phyloP scores from a whole-genome alignment of 257 asterid genomes.

The Fraxinus quadrangulata region DNA sequence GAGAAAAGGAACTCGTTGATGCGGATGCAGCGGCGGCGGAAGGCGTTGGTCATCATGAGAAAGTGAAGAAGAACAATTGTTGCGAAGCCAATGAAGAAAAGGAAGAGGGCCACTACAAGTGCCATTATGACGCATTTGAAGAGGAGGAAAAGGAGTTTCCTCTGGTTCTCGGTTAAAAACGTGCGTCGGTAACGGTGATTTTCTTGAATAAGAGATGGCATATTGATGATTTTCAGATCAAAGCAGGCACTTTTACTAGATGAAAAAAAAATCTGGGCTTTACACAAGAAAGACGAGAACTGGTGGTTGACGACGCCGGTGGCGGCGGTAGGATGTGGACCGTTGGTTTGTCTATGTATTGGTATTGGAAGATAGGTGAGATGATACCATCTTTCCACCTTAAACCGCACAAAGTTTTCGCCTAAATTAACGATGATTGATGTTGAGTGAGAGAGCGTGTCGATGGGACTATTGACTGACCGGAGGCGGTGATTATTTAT shows the following conservation, averaged over 20 bases:
- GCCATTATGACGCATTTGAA: slow-evolving; percentile 73
- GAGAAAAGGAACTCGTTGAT: background rate
- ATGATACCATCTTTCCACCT: background rate
- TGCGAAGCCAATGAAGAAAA: slow-evolving; percentile 85
- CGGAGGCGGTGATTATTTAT: no score
- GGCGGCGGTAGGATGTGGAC: background rate
- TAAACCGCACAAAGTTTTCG: background rate
- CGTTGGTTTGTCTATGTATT: background rate
- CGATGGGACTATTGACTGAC: background rate
- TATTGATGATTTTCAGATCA: background rate
- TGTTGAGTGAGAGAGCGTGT: background rate
- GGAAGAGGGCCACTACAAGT: slow-evolving; percentile 60
- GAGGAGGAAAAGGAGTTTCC: slow-evolving; percentile 56
- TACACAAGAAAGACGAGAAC: background rate
- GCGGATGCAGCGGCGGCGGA: slow-evolving; percentile 46
- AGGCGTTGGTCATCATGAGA: slow-evolving; percentile 59
- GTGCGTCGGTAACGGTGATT: slow-evolving; percentile 17
- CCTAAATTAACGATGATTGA: background rate
- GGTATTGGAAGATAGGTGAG: background rate
- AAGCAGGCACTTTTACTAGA: background rate
- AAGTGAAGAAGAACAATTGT: slow-evolving; percentile 78
- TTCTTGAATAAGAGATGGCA: slow-evolving; percentile 29
- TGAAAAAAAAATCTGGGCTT: background rate
- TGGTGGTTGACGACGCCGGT: no score
- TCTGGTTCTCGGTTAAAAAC: slow-evolving; percentile 36